Evolutionary conservation across 2,329 filamentous ascomycete species (phyloP), one percentile per base, ranked within the genome.

Genomic region (Zarea fungicola): DNA sequence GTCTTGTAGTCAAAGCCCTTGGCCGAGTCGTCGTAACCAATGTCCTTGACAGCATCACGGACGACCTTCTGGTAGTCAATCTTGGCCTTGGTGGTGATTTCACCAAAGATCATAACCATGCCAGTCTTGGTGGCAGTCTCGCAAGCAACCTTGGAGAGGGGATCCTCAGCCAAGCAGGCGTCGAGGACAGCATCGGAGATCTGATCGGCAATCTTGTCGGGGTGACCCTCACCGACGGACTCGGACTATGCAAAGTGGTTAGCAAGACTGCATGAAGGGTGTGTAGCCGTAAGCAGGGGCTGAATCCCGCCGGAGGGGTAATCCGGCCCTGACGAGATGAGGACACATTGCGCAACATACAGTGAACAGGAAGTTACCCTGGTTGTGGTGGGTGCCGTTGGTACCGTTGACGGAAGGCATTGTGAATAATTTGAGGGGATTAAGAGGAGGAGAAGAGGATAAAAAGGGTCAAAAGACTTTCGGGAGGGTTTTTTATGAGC

Each of bases 1-100:
- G 93, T 99, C 86, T 97, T 97, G 89, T 96, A 96, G 79, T 99
- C 93, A 75, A 99, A 99, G 56, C 93, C 93, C 85, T 99, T 99
- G 64, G 81, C 79, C 49, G 93, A 97, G 74, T 87, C 83, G 76
- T 99, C 93, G 76, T 97, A 99, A 64, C 93, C 93, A 67, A 99
- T 99, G 69, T 95, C 92, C 83, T 96, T 92, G 83, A 99, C 90
- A 69, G 91, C 83, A 57, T 84, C 74, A 72, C 93, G 92, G 72
- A 99, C 89, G 64, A 96, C 80, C 80, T 91, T 95, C 75, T 99
- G 93, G 86, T 96, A 99, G 81, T 99, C 93, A 62, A 97, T 78
- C 61, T 77, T 80, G 73, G 92, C 85, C 79, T 95, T 93, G 77
- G 93, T 97, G 73, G 90, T 95, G 73, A 99, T 99, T 73, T 99